phyloP scores from a whole-genome alignment of 208 protist genomes.

The Ichthyophonus hoferi region DNA sequence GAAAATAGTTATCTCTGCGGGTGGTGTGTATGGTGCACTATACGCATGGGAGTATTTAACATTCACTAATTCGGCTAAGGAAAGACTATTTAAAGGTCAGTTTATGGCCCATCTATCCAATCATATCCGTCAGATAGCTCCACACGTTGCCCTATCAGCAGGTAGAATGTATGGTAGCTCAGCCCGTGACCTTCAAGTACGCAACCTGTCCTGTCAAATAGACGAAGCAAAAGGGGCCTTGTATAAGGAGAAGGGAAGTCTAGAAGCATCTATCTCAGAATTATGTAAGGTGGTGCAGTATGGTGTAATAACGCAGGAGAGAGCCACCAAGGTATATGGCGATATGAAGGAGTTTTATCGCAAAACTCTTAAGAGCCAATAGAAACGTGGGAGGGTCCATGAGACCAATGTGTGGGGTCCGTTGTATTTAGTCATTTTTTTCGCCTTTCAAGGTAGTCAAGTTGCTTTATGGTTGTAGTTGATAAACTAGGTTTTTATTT shows the following conservation, averaged over 20 bases:
- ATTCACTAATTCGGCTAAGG: constrained; percentile 36
- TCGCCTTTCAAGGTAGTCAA: too few species aligned
- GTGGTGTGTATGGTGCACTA: constrained; percentile 7
- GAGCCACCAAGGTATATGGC: background rate
- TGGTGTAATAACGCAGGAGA: background rate
- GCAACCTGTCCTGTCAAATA: constrained; percentile 1
- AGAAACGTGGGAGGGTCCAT: too few species aligned
- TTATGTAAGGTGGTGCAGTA: background rate
- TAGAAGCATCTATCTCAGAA: background rate
- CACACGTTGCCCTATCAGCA: background rate
- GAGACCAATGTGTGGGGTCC: too few species aligned
- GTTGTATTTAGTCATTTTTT: too few species aligned
- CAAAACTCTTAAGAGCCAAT: too few species aligned
- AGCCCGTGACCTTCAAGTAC: background rate
- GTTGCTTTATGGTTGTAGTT: too few species aligned
- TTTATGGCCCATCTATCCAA: background rate
- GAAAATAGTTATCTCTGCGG: background rate
- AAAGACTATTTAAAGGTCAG: constrained; percentile 27
- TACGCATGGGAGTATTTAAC: constrained; percentile 19
- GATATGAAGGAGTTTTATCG: background rate
- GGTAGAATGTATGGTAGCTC: background rate
- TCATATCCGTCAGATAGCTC: background rate
- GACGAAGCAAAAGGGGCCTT: background rate
- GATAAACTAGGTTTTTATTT: too few species aligned
- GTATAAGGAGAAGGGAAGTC: constrained; percentile 12